A percentile compares a stretch with the other conserved stretches of the same genome.
Conservation (phyloP, 345 rosid species). For the Gossypium rotundifolium region DNA sequence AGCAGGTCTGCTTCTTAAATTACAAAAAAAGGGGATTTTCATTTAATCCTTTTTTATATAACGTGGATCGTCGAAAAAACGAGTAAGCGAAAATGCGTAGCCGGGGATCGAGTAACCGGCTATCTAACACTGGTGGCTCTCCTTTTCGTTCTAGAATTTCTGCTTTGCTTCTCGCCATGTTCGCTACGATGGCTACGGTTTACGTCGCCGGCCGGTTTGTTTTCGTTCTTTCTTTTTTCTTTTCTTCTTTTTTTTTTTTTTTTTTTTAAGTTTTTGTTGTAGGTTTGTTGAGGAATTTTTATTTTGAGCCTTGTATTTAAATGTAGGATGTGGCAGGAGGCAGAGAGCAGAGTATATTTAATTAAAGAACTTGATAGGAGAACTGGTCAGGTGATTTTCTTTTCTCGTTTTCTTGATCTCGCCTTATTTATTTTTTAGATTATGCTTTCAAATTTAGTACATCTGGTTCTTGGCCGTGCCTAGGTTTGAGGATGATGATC, state of each 20-base stretch:
- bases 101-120: conserved; percentile 34
- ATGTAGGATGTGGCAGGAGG: conserved; percentile 49
- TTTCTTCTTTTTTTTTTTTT: background rate
- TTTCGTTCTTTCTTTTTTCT: background rate
- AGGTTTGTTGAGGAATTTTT: background rate
- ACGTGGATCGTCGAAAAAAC: background rate
- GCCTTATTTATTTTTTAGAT: background rate
- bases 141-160: conserved; percentile 24
- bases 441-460: background rate
- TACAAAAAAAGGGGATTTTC: background rate
- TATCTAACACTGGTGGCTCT: conserved; percentile 8
- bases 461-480: background rate
- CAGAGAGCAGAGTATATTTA: conserved; percentile 35
- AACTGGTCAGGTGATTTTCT: conserved; percentile 28
- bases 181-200: conserved; percentile 35
- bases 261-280: background rate
- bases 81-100: conserved; percentile 24
- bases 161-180: conserved; percentile 26
- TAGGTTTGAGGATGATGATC: background rate
- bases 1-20: conserved; percentile 1
- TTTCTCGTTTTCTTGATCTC: background rate
- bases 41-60: background rate
- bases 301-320: background rate
- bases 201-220: conserved; percentile 41
- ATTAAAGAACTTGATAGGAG: conserved; percentile 34